phyloP scores from a whole-genome alignment of 495 filamentous ascomycete species.

The Penicillium coffeae region DNA sequence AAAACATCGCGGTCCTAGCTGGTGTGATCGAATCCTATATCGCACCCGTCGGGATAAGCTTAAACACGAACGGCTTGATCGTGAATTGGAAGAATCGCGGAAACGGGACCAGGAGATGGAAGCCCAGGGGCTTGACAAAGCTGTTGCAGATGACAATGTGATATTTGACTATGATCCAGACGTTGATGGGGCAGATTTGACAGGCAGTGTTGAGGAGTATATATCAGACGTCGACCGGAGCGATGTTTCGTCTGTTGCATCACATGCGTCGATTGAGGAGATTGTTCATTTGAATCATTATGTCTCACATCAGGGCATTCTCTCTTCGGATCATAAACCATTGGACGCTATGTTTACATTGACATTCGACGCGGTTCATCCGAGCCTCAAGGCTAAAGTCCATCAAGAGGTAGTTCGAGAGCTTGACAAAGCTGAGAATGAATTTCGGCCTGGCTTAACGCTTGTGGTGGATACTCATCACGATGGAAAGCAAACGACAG shows the following conservation, averaged over 20 bases:
- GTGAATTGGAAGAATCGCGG: slow-evolving; percentile 61
- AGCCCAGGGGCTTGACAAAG: slow-evolving; percentile 68
- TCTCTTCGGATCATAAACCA: slow-evolving; percentile 96
- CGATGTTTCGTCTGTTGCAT: slow-evolving; percentile 14
- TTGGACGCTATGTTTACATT: slow-evolving; percentile 75
- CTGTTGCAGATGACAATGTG: slow-evolving; percentile 73
- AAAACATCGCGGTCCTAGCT: slow-evolving; percentile 87
- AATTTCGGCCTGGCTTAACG: slow-evolving; percentile 78
- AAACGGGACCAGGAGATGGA: slow-evolving; percentile 83
- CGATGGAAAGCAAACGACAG: slow-evolving; percentile 24
- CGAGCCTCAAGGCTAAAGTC: slow-evolving; percentile 74
- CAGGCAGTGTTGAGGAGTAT: slow-evolving; percentile 51
- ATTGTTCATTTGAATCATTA: slow-evolving; percentile 70
- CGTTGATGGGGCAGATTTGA: slow-evolving; percentile 50
- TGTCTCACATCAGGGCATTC: slow-evolving; percentile 78
- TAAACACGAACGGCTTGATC: slow-evolving; percentile 62
- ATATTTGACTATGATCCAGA: slow-evolving; percentile 90
- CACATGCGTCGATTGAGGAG: slow-evolving; percentile 23
- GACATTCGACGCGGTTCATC: slow-evolving; percentile 77
- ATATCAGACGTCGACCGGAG: slow-evolving; percentile 34
- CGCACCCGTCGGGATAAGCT: slow-evolving; percentile 67
- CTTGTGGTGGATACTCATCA: slow-evolving; percentile 68
- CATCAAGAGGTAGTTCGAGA: slow-evolving; percentile 85
- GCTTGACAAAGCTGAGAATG: slow-evolving; percentile 89
- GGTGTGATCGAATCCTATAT: slow-evolving; percentile 96